phyloP scores from a whole-genome alignment of 2,329 filamentous ascomycete genomes.

The Xylaria sp. region DNA sequence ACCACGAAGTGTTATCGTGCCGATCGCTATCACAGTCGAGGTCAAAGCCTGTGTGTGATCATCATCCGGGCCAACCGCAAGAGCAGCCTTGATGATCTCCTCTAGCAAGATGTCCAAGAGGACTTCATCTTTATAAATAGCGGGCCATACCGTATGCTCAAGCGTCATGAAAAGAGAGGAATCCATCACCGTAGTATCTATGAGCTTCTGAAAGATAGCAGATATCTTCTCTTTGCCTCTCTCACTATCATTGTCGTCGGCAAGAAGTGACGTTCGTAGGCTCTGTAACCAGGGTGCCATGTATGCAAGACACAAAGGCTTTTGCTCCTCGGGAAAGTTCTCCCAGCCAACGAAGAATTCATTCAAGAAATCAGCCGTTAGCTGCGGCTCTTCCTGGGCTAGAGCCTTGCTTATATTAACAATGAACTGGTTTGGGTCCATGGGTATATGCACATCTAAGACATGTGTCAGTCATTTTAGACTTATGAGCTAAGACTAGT shows the following conservation, averaged over 20 bases:
- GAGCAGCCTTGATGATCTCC: constrained; percentile 71
- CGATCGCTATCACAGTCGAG: constrained; percentile 70
- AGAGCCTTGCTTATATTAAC: constrained; percentile 72
- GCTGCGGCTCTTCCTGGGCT: constrained; percentile 70
- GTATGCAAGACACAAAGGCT: constrained; percentile 72
- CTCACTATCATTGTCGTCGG: constrained; percentile 69
- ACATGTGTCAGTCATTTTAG: constrained; percentile 31
- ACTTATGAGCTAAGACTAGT: background rate
- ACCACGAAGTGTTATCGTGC: constrained; percentile 71
- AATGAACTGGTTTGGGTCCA: constrained; percentile 71
- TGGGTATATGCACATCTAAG: constrained; percentile 69
- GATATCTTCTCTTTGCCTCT: constrained; percentile 73
- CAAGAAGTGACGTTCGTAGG: constrained; percentile 67
- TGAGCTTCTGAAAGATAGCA: constrained; percentile 70
- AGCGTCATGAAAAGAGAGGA: constrained; percentile 67
- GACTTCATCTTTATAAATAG: constrained; percentile 71
- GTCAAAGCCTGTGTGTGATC: constrained; percentile 69
- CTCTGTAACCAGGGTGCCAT: constrained; percentile 76
- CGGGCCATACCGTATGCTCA: constrained; percentile 74
- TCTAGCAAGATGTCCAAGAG: constrained; percentile 74
- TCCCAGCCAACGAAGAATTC: constrained; percentile 80
- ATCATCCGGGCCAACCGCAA: constrained; percentile 66
- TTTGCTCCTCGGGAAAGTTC: constrained; percentile 73
- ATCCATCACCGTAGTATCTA: constrained; percentile 71
- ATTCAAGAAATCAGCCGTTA: constrained; percentile 75